A percentile compares a stretch with the other conserved stretches of the same genome.
Conservation (phyloP, 306 rosid species). For the Inga leiocalycina region DNA sequence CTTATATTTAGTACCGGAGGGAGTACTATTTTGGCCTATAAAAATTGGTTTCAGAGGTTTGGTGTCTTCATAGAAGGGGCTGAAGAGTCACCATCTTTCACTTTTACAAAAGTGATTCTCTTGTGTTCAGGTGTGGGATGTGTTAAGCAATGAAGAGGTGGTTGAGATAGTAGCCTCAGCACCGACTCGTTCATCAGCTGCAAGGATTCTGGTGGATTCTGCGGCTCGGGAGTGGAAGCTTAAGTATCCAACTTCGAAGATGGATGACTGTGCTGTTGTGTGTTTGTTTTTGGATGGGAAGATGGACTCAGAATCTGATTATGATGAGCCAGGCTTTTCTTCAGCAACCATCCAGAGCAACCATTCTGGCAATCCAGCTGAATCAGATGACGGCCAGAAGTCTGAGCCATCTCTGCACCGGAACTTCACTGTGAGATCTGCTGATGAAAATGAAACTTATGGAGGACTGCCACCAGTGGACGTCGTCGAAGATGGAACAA, state of each 20-base stretch:
- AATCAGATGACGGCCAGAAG: constrained; percentile 85
- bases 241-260: constrained; percentile 93
- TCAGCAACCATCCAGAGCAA: constrained; percentile 91
- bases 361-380: constrained; percentile 79
- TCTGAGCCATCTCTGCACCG: constrained; percentile 82
- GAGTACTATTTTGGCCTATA: neutral
- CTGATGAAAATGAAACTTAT: constrained; percentile 65
- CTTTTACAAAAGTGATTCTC: constrained; percentile 1
- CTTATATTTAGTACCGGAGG: too few species aligned
- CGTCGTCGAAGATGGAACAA: constrained; percentile 50
- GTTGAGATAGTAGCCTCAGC: constrained; percentile 89
- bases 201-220: constrained; percentile 82
- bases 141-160: constrained; percentile 94
- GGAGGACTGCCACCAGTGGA: constrained; percentile 48
- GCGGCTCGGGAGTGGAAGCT: constrained; percentile 98
- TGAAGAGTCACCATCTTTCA: neutral
- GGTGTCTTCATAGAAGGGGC: neutral
- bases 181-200: constrained; percentile 75
- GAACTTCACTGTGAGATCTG: constrained; percentile 80
- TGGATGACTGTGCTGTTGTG: constrained; percentile 99
- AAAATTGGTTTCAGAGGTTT: neutral
- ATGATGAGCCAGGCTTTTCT: constrained; percentile 81
- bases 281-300: constrained; percentile 90
- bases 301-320: constrained; percentile 96
- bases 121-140: constrained; percentile 89